Base-by-base conservation (phyloP, 2,329 filamentous ascomycete genomes). In the Emydomyces testavorans region DNA sequence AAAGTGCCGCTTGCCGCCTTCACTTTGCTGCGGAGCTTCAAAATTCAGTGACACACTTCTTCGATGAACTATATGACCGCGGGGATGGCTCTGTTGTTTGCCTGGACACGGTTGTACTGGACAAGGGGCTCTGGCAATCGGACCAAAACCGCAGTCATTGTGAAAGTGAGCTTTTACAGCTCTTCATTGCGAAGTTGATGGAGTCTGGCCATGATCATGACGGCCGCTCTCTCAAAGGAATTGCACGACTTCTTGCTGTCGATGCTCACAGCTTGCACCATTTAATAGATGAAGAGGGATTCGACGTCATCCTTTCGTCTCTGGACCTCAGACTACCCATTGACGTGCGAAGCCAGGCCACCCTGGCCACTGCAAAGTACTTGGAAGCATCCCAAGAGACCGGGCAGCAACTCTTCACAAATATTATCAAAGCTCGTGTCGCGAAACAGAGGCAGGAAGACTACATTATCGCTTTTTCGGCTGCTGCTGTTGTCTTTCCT, bases 391-490 rank as follows among this genome's bases (percentile, higher is more conserved):
- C 84, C 2, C 79, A 79, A 46, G 78, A 89, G 10, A 74, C 77
- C 5, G 86, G 87, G 2, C 75, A 80, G 54, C 73, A 78, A 54
- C 76, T 81, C 54, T 77, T 95, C 42, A 77, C 78, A 4, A 75
- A 76, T 4, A 90, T 92, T 62, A 84, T 95, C 62, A 80, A 80
- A 46, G 71, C 77, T 13, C 79, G 82, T 46, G 73, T 94, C 13
- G 69, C 76, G 55, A 80, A 82, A 53, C 81, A 81, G 45, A 90
- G 83, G 20, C 85, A 88, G 54, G 89, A 95, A 58, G 86, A 94
- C 64, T 79, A 93, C 55, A 86, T 94, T 47, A 74, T 92, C 42
- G 89, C 89, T 4, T 96, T 95, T 63, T 96, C 89, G 46, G 88
- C 89, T n/a, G 87, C 88, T 4, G 80, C 88, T 1, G 79, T 82